A percentile compares a stretch with the other conserved stretches of the same genome.
Conservation (phyloP, 305 asterid species). For the Fraxinus paxiana region DNA sequence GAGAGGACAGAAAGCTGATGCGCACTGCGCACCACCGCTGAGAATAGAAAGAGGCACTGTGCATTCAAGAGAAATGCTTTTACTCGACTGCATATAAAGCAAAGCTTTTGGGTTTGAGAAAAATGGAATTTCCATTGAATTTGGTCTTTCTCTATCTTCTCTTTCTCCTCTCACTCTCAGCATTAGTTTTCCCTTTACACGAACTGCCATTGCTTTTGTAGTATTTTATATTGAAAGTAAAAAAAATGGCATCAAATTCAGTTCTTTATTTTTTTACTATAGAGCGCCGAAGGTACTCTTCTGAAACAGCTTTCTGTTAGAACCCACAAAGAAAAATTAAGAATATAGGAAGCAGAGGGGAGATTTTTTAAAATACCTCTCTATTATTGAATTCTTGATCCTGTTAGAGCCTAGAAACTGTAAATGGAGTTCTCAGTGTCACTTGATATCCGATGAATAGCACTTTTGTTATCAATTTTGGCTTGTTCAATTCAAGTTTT, state of each 20-base stretch:
- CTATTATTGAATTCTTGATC: conserved; percentile 6
- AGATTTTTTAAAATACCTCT: background rate
- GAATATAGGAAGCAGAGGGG: background rate
- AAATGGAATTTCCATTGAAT: conserved; percentile 14
- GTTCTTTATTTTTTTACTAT: conserved; percentile 31
- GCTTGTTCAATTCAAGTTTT: conserved; percentile 1
- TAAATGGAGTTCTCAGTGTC: conserved; percentile 44
- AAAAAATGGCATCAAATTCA: conserved; percentile 46
- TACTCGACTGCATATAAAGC: conserved; percentile 24
- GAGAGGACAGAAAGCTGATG: conserved; percentile 23
- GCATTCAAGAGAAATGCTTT: conserved; percentile 27
- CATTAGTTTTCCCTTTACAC: conserved; percentile 3
- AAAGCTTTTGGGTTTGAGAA: conserved; percentile 14
- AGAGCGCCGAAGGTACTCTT: conserved; percentile 63
- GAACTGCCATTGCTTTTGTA: background rate
- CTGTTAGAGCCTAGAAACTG: conserved; percentile 3
- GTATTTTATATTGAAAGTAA: background rate
- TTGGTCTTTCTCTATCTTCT: conserved; percentile 1
- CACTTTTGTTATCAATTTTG: background rate
- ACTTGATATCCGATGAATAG: conserved; percentile 45
- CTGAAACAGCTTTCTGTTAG: conserved; percentile 59
- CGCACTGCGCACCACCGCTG: conserved; percentile 27
- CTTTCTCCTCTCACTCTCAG: background rate
- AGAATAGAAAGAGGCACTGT: conserved; percentile 20
- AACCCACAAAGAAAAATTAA: background rate